Base-by-base conservation (phyloP, 345 rosid species). In the Brassica juncea region DNA sequence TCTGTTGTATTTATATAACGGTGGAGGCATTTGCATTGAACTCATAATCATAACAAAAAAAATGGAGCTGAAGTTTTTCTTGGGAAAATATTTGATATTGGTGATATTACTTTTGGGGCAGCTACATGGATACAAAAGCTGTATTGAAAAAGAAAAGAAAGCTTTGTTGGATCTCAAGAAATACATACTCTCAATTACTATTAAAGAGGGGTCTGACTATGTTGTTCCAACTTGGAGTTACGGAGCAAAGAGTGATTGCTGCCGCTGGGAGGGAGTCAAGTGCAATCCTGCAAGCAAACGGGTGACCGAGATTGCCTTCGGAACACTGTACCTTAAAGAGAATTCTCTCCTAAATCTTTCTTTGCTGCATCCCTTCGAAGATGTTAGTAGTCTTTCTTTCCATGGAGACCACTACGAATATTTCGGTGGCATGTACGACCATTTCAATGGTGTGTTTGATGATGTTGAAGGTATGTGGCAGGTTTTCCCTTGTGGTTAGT, bases 351-450 rank as follows among this genome's bases (percentile, higher is more conserved):
- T 55, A 55, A 55, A 55, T 55, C 60, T 55, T 49, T 64, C 70
- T 12, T 74, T 62, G 47, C n/a, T 74, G 3, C 71, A 66, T 54
- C 78, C 78, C 25, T 75, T 75, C 35, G 78, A 75, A 54, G 77
- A 74, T 0, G 5, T 63, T 49, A 4, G 4, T 3, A 31, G 4
- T 31, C 32, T 31, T 31, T 31, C 32, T 31, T 31, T 31, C 32
- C 32, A 31, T 31, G 32, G 32, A 31, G 32, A 31, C 32, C 32
- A 31, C 32, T 3, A 31, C 32, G 32, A 31, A 31, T 3, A 31
- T 3, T 31, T 31, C 4, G 32, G 4, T 5, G 32, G 32, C 32
- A 31, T 31, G 37, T 34, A 34, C 37, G 8, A 34, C 37, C 37
- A 34, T 5, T 34, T 34, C 37, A 34, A 7, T 34, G 37, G 37